Conservation (phyloP, 352 stramenopile species). For the Saprolegnia parasitica region DNA sequence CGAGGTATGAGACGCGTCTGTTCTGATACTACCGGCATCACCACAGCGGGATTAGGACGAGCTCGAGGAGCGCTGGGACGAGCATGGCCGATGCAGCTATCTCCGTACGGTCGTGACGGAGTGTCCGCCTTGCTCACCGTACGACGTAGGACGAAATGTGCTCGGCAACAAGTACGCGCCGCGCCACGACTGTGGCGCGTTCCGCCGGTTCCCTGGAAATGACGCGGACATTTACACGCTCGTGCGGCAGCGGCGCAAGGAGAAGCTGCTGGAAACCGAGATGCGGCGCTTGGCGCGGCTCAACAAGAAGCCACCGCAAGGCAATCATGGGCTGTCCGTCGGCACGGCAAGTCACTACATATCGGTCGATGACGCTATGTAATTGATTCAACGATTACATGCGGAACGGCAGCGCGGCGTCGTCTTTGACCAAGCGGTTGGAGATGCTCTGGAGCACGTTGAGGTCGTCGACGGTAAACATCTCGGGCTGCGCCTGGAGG, state of each 20-base stretch:
- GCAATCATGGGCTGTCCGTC: not conserved
- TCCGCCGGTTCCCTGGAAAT: not conserved
- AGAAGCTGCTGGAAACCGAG: not conserved
- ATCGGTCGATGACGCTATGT: not conserved
- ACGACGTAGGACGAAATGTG: not conserved
- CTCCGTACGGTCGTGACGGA: not conserved
- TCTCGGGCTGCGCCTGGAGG: conserved; percentile 6
- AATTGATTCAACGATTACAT: not conserved
- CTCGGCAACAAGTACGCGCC: not conserved
- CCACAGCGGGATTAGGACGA: not conserved
- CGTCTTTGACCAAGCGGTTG: conserved; percentile 16
- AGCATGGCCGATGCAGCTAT: not conserved
- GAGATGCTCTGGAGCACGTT: conserved; percentile 13
- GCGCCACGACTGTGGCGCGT: not conserved
- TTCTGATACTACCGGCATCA: not conserved
- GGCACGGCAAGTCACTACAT: not conserved
- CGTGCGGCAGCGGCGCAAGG: not conserved
- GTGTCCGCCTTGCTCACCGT: not conserved
- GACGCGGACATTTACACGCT: not conserved
- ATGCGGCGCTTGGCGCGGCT: not conserved
- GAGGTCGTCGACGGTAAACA: conserved; percentile 1
- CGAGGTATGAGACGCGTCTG: not conserved
- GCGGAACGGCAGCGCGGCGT: not conserved
- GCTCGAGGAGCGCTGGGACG: conserved; percentile 1
- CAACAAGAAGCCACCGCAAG: not conserved